phyloP scores from a whole-genome alignment of 2,329 filamentous ascomycete genomes.

The Epichloe baconii region DNA sequence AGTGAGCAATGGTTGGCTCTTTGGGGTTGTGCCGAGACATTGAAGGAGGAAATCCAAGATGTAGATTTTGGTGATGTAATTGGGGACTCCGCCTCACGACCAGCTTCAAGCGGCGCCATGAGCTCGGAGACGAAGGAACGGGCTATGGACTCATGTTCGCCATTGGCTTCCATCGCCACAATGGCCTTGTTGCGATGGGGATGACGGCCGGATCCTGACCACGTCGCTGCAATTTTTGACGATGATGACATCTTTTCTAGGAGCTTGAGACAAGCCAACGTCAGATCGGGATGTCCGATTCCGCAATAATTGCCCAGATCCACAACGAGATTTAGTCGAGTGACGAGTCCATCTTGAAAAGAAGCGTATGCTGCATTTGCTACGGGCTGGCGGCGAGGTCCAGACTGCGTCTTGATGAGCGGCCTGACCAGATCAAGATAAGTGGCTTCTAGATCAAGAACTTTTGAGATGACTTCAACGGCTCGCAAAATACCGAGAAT shows the following conservation, averaged over 20 bases:
- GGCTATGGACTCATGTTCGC: constrained; percentile 68
- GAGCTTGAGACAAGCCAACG: constrained; percentile 66
- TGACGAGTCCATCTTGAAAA: constrained; percentile 83
- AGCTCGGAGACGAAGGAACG: constrained; percentile 59
- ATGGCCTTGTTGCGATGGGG: constrained; percentile 71
- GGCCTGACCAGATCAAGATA: constrained; percentile 83
- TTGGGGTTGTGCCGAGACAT: constrained; percentile 61
- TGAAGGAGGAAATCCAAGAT: constrained; percentile 77
- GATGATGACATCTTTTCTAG: constrained; percentile 81
- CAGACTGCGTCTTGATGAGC: constrained; percentile 53
- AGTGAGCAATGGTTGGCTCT: constrained; percentile 77
- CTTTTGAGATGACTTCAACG: constrained; percentile 72
- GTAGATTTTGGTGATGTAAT: constrained; percentile 70
- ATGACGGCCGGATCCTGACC: constrained; percentile 46
- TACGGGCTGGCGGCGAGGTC: constrained; percentile 46
- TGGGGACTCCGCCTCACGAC: constrained; percentile 54
- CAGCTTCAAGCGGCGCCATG: constrained; percentile 56
- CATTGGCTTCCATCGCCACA: constrained; percentile 71
- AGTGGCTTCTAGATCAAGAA: constrained; percentile 79
- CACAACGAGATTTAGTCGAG: constrained; percentile 64
- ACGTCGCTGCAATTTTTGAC: constrained; percentile 61
- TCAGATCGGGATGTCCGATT: constrained; percentile 67
- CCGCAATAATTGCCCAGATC: constrained; percentile 80
- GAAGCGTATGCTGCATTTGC: constrained; percentile 62
- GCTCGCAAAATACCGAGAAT: constrained; percentile 65